Base-by-base conservation (phyloP, 2,329 filamentous ascomycete genomes). In the Beauveria varroae region DNA sequence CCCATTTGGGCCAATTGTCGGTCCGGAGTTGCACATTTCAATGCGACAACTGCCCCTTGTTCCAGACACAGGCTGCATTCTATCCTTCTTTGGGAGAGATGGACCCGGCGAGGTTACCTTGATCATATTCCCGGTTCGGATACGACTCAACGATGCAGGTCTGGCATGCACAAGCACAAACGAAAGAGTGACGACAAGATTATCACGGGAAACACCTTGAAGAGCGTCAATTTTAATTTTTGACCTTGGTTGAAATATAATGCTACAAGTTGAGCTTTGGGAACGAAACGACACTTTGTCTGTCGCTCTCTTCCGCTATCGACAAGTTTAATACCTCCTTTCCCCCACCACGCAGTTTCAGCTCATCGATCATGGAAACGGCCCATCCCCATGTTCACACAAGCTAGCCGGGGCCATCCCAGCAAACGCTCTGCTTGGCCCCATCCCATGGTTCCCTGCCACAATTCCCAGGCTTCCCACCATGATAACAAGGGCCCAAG, bases 351-450 rank as follows among this genome's bases (percentile, higher is more conserved):
- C 20, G 34, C 56, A 43, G 46, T 46, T 58, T 59, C 56, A 59
- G 56, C 47, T 52, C 57, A 60, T 60, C 57, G 57, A 60, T 53
- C 57, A 60, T 5, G 26, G 37, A 60, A 43, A 59, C 30, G 18
- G 44, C 53, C 53, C 24, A 30, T 16, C 40, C 47, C 57, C 55
- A 40, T 46, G 44, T 26, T 43, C 24, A 44, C 4, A 30, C n/a
- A 30, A 49, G 24, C 47, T 43, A 58, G 56, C 47, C 16, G 18
- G 56, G 55, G 24, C 14, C 43, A 59, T 51, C 47, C 34, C 26
- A 51, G 56, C 40, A 52, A 30, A 50, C 55, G 20, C 14, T 50
- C 30, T 44, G 12, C 30, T 49, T 26, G 43, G 24, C 56, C 46
- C 56, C 44, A 28, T 50, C 54, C 10, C 43, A 58, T 34, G 34